A percentile compares a stretch with the other conserved stretches of the same genome.
Conservation (phyloP, 192 early-diverging fungal species). For the Linnemannia hyalina region DNA sequence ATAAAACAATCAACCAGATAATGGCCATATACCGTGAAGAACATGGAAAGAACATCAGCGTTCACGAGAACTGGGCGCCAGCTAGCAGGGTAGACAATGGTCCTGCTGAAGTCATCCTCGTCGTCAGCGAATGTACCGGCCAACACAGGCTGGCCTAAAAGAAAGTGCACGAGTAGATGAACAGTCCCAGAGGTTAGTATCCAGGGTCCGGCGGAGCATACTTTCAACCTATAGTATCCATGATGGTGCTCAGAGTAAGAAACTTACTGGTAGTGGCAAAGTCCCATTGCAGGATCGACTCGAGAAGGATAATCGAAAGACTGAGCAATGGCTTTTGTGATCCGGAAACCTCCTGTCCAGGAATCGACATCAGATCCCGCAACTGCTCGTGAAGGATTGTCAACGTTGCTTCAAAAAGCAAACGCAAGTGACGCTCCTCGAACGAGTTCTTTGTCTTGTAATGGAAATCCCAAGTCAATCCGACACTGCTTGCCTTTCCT, state of each 20-base stretch:
- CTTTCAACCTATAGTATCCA: background rate
- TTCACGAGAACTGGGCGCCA: constrained; percentile 70
- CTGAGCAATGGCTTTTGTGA: constrained; percentile 38
- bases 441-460: constrained; percentile 72
- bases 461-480: constrained; percentile 77
- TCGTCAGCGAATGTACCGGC: constrained; percentile 58
- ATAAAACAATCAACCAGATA: background rate
- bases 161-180: background rate
- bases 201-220: background rate
- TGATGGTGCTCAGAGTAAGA: background rate
- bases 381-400: constrained; percentile 63
- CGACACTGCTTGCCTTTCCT: constrained; percentile 68
- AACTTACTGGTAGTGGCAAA: constrained; percentile 46
- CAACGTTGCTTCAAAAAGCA: constrained; percentile 66
- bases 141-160: constrained; percentile 46
- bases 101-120: constrained; percentile 39
- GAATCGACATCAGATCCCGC: constrained; percentile 33
- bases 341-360: constrained; percentile 48
- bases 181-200: background rate
- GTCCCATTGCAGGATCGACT: constrained; percentile 54
- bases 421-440: constrained; percentile 67
- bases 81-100: constrained; percentile 55
- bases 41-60: constrained; percentile 71
- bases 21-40: constrained; percentile 67
- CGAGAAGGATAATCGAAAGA: constrained; percentile 45